Evolutionary conservation across 352 stramenopile species (phyloP), one percentile per base, ranked within the genome.

Genomic region (Nothophytophthora sp.): DNA sequence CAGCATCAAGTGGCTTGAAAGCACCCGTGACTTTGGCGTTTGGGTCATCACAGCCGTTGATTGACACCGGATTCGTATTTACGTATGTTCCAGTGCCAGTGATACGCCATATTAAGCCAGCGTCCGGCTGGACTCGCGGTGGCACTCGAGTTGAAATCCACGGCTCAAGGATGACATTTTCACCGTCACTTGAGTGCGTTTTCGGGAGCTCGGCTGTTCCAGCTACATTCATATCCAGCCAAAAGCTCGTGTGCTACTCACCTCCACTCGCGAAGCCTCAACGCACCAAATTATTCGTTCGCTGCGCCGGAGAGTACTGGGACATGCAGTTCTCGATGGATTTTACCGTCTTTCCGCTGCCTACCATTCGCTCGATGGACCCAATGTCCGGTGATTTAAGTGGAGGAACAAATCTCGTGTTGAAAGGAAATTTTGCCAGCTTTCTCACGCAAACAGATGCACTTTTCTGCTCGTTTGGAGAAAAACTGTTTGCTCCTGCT

Each of bases 381-480:
- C 70, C 70, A 11, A 28, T 13, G 6, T 55, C 45, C 23, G 70
- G 73, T 2, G 10, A 32, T 36, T 18, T 68, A 2, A n/a, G 41
- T 9, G 73, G 73, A 10, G 64, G 70, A 19, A 62, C 67, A 12
- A 50, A 63, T 13, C 22, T 84, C 2, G 8, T 57, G 23, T 16
- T 84, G 2, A 35, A 13, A 0, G 73, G 64, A 15, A 63, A 73
- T 16, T 80, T 79, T 39, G 57, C 49, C 1, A 23, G 15, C 5
- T 25, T 63, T 22, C 0, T 41, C 9, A n/a, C n/a, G 5, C 40
- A 40, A 6, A 32, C 18, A 3, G 39, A 43, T 20, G 16, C 28
- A 12, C 16, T 77, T 0, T 73, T 66, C 20, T 84, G 73, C 32
- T 44, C 45, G 5, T 81, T 84, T 57, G 67, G 56, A 3, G 40